Evolutionary conservation across 306 rosid genomes (phyloP).

Genomic region (Cyclanthera cordifolia): DNA sequence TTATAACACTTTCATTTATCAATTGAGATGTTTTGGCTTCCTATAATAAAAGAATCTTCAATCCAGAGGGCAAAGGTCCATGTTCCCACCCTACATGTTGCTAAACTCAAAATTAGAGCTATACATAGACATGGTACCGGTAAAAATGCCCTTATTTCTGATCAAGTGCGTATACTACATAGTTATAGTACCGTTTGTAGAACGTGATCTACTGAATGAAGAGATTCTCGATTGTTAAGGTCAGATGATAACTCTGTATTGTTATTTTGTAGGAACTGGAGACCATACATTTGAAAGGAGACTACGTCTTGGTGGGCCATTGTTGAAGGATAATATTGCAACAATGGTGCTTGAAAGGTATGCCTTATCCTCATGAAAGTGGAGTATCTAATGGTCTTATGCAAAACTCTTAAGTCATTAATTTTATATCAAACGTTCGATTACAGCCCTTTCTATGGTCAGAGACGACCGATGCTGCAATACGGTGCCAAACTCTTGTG

Average conservation of each 20-base stretch:
- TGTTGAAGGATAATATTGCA: constrained; percentile 77
- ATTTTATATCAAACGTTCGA: constrained; percentile 13
- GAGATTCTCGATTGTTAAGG: not conserved
- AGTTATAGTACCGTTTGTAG: not conserved
- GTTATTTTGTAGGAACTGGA: constrained; percentile 54
- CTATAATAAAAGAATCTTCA: no score
- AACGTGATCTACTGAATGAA: not conserved
- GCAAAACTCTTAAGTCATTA: constrained; percentile 5
- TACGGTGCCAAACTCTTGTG: constrained; percentile 86
- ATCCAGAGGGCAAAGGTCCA: not conserved
- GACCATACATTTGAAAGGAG: constrained; percentile 90
- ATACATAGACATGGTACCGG: not conserved
- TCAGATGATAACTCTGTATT: not conserved
- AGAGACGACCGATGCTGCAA: constrained; percentile 85
- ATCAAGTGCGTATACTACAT: not conserved
- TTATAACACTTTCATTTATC: no score
- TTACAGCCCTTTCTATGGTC: constrained; percentile 94
- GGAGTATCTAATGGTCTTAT: not conserved
- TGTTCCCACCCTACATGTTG: not conserved
- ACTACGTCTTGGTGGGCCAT: constrained; percentile 84
- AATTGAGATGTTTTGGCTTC: no score
- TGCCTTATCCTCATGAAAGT: constrained; percentile 17
- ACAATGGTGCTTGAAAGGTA: constrained; percentile 99
- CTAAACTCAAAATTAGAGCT: not conserved
- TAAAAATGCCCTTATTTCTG: not conserved